Evolutionary conservation across 352 stramenopile genomes (phyloP).

Genomic region (Pythium chondricola): DNA sequence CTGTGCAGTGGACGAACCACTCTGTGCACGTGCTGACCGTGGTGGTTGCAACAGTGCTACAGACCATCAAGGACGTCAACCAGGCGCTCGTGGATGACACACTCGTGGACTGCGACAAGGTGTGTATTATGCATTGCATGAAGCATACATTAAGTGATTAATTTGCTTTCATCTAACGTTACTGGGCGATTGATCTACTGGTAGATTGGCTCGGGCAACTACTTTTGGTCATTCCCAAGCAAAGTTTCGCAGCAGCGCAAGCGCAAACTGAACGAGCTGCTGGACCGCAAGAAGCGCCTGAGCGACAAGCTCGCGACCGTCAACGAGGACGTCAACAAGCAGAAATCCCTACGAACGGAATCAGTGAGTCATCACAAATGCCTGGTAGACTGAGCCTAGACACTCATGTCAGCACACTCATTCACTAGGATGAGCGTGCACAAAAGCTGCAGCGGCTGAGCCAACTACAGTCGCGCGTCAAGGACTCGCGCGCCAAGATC

Average conservation of each 20-base stretch:
- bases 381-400: not conserved
- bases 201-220: conserved; percentile 84
- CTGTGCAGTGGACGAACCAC: too few species aligned
- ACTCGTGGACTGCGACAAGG: conserved; percentile 81
- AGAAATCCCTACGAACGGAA: conserved; percentile 42
- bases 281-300: conserved; percentile 36
- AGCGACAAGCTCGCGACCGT: conserved; percentile 43
- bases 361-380: conserved; percentile 28
- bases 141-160: too few species aligned
- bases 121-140: too few species aligned
- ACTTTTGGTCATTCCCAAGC: conserved; percentile 86
- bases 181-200: too few species aligned
- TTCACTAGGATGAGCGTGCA: conserved; percentile 48
- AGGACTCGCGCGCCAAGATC: conserved; percentile 41
- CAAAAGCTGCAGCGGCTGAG: conserved; percentile 50
- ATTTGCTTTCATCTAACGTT: too few species aligned
- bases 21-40: too few species aligned
- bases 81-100: conserved; percentile 78
- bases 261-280: conserved; percentile 60
- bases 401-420: not conserved
- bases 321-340: conserved; percentile 38
- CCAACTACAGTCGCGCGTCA: conserved; percentile 43
- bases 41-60: too few species aligned
- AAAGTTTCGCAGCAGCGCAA: conserved; percentile 78
- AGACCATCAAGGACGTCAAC: conserved; percentile 87